Evolutionary conservation across 2,329 filamentous ascomycete genomes (phyloP).

Genomic region (Hypomyces perniciosus): DNA sequence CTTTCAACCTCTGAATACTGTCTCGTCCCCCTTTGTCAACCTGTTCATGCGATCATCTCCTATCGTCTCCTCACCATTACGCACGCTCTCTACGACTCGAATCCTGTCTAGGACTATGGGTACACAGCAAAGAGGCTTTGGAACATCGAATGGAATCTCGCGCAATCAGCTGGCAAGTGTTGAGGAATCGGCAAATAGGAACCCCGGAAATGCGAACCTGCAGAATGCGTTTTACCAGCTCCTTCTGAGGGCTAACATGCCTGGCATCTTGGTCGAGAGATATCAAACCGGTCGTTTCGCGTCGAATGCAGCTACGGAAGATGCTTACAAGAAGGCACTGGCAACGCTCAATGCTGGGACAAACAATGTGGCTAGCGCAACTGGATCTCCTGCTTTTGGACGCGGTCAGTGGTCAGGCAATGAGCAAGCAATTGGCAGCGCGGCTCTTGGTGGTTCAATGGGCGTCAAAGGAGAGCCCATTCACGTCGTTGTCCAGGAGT

Average conservation of each 20-base stretch:
- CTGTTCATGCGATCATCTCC: constrained; percentile 21
- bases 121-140: constrained; percentile 27
- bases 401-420: constrained; percentile 25
- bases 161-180: constrained; percentile 70
- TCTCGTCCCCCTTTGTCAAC: constrained; percentile 18
- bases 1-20: constrained; percentile 18
- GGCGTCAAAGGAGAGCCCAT: constrained; percentile 80
- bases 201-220: constrained; percentile 76
- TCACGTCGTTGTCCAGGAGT: constrained; percentile 93
- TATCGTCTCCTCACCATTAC: constrained; percentile 16
- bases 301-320: constrained; percentile 69
- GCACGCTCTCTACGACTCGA: constrained; percentile 16
- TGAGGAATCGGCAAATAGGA: constrained; percentile 89
- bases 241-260: constrained; percentile 85
- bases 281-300: constrained; percentile 85
- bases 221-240: constrained; percentile 94
- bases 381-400: constrained; percentile 17
- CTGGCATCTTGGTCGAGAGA: constrained; percentile 83
- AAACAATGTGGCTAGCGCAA: constrained; percentile 20
- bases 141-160: constrained; percentile 44
- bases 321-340: constrained; percentile 72
- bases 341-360: constrained; percentile 27
- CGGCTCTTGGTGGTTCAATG: constrained; percentile 31
- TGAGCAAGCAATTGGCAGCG: constrained; percentile 25
- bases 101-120: constrained; percentile 1